These are phyloP conservation scores for Sclerotiophoma versabilis DNA, from an alignment of 2,329 filamentous ascomycete genomes.

Conservation along the genomic window DNA sequence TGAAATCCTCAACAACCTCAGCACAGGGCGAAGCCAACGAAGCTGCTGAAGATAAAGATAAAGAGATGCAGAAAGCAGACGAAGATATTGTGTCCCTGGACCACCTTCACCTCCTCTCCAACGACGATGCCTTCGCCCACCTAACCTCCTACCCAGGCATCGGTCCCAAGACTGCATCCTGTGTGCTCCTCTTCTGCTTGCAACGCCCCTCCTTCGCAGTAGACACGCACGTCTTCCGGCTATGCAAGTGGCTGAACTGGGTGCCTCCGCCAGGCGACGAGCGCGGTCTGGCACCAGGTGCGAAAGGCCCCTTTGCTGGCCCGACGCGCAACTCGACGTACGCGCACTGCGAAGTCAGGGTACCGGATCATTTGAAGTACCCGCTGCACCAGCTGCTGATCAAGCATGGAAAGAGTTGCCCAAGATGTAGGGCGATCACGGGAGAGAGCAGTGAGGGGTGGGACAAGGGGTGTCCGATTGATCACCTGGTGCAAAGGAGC, in stretches of 20 bases:
- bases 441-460: slow-evolving; percentile 67
- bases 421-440: slow-evolving; percentile 67
- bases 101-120: slow-evolving; percentile 63
- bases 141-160: slow-evolving; percentile 68
- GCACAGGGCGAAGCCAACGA: slow-evolving; percentile 54
- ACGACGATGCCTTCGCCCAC: slow-evolving; percentile 64
- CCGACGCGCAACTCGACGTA: slow-evolving; percentile 62
- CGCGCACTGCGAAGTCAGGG: slow-evolving; percentile 65
- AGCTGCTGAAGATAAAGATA: slow-evolving; percentile 59
- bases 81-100: slow-evolving; percentile 70
- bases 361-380: slow-evolving; percentile 70
- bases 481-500: slow-evolving; percentile 66
- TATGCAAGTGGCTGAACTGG: slow-evolving; percentile 69
- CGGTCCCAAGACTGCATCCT: slow-evolving; percentile 71
- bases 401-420: slow-evolving; percentile 67
- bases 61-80: slow-evolving; percentile 64
- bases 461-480: slow-evolving; percentile 69
- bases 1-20: slow-evolving; percentile 48
- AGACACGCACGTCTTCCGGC: slow-evolving; percentile 71
- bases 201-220: slow-evolving; percentile 70
- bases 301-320: slow-evolving; percentile 53
- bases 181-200: slow-evolving; percentile 70
- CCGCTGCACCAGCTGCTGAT: slow-evolving; percentile 68
- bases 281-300: slow-evolving; percentile 38
- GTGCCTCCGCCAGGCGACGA: slow-evolving; percentile 56